Base-by-base conservation (phyloP, 2,329 filamentous ascomycete genomes). In the Mycosphaerella sp. region DNA sequence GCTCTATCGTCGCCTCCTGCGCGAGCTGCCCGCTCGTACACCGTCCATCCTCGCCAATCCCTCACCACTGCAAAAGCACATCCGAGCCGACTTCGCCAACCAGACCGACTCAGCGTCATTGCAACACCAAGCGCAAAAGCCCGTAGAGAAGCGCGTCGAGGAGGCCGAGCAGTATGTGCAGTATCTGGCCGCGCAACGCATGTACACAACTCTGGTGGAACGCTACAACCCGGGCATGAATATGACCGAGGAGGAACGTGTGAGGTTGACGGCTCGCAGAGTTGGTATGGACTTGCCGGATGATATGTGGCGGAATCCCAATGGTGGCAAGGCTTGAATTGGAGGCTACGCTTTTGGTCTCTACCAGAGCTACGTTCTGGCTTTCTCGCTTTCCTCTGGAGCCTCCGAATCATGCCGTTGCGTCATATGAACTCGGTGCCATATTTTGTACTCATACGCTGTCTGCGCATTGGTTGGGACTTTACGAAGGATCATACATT, bases 151-250 rank as follows among this genome's bases (percentile, higher is more conserved):
- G 62, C 63, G 55, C 55, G 43, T 60, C 44, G 65, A 71, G n/a
- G 70, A 87, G 59, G 85, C 82, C n/a, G 81, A 88, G 57, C 89
- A 97, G 69, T 82, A 89, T 59, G 71, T 89, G 21, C 79, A 82
- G 51, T 97, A 95, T 67, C 77, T 93, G 16, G 81, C 81, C 61
- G 85, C 90, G n/a, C 93, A 98, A 74, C 78, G 90, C 46, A 80
- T 81, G 66, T 96, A 97, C 68, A 79, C 81, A 21, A 84, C 81
- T 13, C 73, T 97, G 39, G 69, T 97, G 34, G 90, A 96, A 71
- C 79, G 90, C 62, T 97, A 98, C 72, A 97, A 97, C 69, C 89
- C 89, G 0, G 89, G 90, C 14, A 88, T 94, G 82, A 80, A 81
- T 59, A 87, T 95, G 85, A 82, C 86, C 59, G 85, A 94, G 71